Evolutionary conservation across 2,329 filamentous ascomycete species (phyloP).

Genomic region (Trichophyton simii): DNA sequence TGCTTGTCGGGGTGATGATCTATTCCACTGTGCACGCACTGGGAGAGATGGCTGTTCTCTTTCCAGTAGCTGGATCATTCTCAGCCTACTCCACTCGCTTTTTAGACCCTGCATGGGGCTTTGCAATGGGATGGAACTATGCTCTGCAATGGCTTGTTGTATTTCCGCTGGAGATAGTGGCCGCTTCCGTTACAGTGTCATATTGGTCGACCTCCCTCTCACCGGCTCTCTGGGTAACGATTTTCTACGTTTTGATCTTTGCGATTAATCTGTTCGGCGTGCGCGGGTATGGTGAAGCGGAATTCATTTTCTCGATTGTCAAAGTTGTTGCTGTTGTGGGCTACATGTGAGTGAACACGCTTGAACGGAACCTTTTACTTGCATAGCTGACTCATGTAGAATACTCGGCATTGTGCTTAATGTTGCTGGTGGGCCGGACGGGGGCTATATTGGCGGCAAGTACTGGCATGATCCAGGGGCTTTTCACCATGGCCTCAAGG

Average conservation of each 20-base stretch:
- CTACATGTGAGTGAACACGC: conserved; percentile 40
- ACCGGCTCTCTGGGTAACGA: conserved; percentile 33
- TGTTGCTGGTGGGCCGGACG: conserved; percentile 51
- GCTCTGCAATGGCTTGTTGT: conserved; percentile 61
- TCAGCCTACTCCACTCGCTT: conserved; percentile 30
- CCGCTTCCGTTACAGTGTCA: conserved; percentile 49
- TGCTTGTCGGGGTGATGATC: conserved; percentile 44
- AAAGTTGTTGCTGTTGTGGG: conserved; percentile 40
- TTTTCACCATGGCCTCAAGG: conserved; percentile 45
- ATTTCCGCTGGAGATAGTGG: conserved; percentile 58
- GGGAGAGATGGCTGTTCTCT: conserved; percentile 38
- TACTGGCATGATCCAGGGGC: conserved; percentile 54
- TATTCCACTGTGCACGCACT: conserved; percentile 50
- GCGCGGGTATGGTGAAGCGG: conserved; percentile 38
- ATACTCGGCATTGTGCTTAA: conserved; percentile 52
- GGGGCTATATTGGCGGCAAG: conserved; percentile 50
- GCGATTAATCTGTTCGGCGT: conserved; percentile 49
- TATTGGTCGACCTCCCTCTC: conserved; percentile 41
- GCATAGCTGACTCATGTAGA: conserved; percentile 36
- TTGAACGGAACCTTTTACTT: conserved; percentile 3
- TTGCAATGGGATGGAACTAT: conserved; percentile 40
- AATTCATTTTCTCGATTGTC: conserved; percentile 41
- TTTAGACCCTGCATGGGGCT: conserved; percentile 39
- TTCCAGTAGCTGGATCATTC: conserved; percentile 39
- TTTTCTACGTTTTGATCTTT: conserved; percentile 47